A percentile compares a stretch with the other conserved stretches of the same genome.
Evolutionary conservation across 495 filamentous ascomycete species (phyloP).

Genomic region (Aspergillus diversus): DNA sequence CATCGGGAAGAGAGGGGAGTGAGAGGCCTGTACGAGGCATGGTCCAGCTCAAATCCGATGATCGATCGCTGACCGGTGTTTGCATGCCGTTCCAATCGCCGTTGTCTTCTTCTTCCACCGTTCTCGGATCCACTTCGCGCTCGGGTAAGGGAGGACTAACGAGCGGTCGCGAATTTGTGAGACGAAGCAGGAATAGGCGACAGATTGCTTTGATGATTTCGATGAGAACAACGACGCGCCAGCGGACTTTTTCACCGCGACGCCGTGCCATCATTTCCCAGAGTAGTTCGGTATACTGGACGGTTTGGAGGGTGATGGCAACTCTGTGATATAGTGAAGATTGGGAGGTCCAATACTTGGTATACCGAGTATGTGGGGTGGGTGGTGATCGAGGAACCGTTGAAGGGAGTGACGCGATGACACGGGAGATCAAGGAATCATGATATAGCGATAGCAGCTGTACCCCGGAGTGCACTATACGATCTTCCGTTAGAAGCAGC

Average conservation of each 20-base stretch:
- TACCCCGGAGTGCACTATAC: slow-evolving; percentile 75
- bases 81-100: slow-evolving; percentile 52
- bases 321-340: slow-evolving; percentile 75
- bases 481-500: slow-evolving; percentile 9
- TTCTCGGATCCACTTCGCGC: slow-evolving; percentile 69
- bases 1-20: slow-evolving; percentile 78
- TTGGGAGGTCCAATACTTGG: slow-evolving; percentile 80
- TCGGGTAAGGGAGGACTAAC: slow-evolving; percentile 86
- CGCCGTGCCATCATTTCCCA: slow-evolving; percentile 88
- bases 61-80: slow-evolving; percentile 49
- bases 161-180: slow-evolving; percentile 84
- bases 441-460: slow-evolving; percentile 93
- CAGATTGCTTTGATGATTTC: slow-evolving; percentile 89
- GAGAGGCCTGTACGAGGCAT: slow-evolving; percentile 92
- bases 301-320: slow-evolving; percentile 80
- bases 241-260: slow-evolving; percentile 78
- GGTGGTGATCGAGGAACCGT: slow-evolving; percentile 54
- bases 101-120: slow-evolving; percentile 61
- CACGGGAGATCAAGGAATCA: slow-evolving; percentile 80
- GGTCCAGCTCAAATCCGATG: slow-evolving; percentile 67
- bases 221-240: slow-evolving; percentile 86
- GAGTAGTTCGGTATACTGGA: slow-evolving; percentile 89
- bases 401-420: slow-evolving; percentile 53
- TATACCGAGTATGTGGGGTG: slow-evolving; percentile 85
- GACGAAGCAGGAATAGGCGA: slow-evolving; percentile 75